Conservation (phyloP, 2,329 filamentous ascomycete genomes). For the Colletotrichum brevisporum region DNA sequence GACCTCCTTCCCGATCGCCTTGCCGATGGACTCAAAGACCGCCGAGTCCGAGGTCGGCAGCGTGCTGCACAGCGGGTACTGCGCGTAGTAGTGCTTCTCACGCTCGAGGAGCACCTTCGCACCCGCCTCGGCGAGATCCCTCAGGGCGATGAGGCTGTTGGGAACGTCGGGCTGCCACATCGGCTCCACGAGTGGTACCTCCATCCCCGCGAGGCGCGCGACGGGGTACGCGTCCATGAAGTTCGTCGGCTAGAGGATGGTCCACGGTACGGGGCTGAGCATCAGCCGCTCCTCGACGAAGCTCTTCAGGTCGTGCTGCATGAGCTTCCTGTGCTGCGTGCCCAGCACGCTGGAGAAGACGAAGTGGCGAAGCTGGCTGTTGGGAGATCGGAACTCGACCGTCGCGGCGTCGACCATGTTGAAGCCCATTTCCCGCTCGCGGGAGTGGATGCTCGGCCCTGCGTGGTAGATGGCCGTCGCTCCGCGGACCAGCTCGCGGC, state of each 20-base stretch:
- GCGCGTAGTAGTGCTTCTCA: constrained; percentile 7
- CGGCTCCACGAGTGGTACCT: not conserved
- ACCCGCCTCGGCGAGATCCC: constrained; percentile 6
- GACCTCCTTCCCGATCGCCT: constrained; percentile 5
- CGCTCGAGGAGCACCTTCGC: constrained; percentile 11
- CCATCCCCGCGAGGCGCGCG: not conserved
- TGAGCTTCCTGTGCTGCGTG: constrained; percentile 18
- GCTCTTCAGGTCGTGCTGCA: constrained; percentile 21
- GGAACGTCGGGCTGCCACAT: constrained; percentile 4
- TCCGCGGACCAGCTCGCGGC: constrained; percentile 1
- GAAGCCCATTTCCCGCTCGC: constrained; percentile 23
- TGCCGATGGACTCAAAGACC: not conserved
- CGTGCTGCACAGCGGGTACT: constrained; percentile 4
- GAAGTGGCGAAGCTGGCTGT: not conserved
- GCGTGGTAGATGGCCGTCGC: constrained; percentile 2
- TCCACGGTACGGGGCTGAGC: constrained; percentile 12
- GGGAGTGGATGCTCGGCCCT: constrained; percentile 4
- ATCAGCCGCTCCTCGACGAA: constrained; percentile 15
- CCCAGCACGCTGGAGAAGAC: constrained; percentile 8
- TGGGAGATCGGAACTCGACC: not conserved
- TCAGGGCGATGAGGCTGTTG: constrained; percentile 13
- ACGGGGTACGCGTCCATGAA: constrained; percentile 23
- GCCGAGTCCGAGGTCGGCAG: not conserved
- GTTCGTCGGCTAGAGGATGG: constrained; percentile 15
- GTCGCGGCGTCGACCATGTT: constrained; percentile 24